Conservation (phyloP, 768 basidiomycete genomes). For the Tulasnella sp. region DNA sequence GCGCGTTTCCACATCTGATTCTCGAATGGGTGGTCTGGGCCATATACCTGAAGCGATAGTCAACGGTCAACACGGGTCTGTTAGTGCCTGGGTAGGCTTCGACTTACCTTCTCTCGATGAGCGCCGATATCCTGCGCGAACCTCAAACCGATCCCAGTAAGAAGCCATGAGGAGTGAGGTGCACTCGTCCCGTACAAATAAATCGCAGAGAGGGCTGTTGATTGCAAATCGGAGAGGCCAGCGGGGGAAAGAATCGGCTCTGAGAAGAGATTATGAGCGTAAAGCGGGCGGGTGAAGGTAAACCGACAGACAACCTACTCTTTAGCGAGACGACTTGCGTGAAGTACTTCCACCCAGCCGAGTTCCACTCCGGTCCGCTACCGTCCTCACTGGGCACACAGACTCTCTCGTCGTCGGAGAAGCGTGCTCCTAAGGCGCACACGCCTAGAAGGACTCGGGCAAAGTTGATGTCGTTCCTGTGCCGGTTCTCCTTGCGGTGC, state of each 20-base stretch:
- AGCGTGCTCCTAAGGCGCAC: conserved; percentile 58
- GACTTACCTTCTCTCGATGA: conserved; percentile 45
- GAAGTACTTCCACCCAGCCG: conserved; percentile 57
- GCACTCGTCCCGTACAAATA: conserved; percentile 44
- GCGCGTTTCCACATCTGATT: conserved; percentile 73
- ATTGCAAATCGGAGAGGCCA: conserved; percentile 63
- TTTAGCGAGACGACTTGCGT: conserved; percentile 54
- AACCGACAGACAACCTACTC: conserved; percentile 45
- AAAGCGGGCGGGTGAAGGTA: neutral
- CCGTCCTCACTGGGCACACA: conserved; percentile 34
- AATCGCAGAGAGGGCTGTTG: conserved; percentile 36
- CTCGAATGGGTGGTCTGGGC: conserved; percentile 38
- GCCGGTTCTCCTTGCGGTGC: conserved; percentile 41
- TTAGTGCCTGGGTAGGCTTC: conserved; percentile 22
- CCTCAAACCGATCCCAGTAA: conserved; percentile 36
- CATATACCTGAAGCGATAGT: conserved; percentile 32
- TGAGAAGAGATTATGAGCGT: neutral
- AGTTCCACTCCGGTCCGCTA: conserved; percentile 37
- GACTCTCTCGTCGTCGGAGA: conserved; percentile 53
- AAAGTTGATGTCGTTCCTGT: conserved; percentile 47
- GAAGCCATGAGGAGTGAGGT: conserved; percentile 41
- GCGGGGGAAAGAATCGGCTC: conserved; percentile 35
- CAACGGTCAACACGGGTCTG: neutral
- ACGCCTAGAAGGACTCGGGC: conserved; percentile 55
- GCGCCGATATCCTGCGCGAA: conserved; percentile 41